Percentiles rank a stretch among this genome's conserved stretches.
phyloP scores from a whole-genome alignment of 306 rosid species.

The Cicer judaicum region DNA sequence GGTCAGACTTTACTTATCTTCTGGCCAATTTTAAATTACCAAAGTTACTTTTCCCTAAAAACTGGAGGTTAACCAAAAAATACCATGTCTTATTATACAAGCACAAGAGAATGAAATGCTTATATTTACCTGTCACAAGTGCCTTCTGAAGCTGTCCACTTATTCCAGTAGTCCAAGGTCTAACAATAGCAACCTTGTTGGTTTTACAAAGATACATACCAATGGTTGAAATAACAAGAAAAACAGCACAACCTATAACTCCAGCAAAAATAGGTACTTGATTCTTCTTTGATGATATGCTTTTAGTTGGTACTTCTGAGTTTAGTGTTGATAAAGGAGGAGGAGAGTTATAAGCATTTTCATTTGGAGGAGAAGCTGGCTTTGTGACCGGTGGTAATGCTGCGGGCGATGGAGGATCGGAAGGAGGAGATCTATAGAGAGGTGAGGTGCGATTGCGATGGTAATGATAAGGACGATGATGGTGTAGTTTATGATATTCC shows the following conservation, averaged over 20 bases:
- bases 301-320: background rate
- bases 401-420: background rate
- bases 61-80: too few species aligned
- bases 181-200: constrained; percentile 70
- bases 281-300: background rate
- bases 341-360: constrained; percentile 25
- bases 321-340: constrained; percentile 6
- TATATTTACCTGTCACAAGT: constrained; percentile 71
- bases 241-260: constrained; percentile 53
- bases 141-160: constrained; percentile 99
- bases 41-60: too few species aligned
- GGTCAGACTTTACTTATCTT: too few species aligned
- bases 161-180: constrained; percentile 88
- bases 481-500: background rate
- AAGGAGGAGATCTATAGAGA: constrained; percentile 7
- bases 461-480: background rate
- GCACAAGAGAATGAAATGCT: background rate
- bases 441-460: background rate
- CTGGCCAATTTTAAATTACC: too few species aligned
- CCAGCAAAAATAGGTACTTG: constrained; percentile 49
- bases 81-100: background rate
- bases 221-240: constrained; percentile 47
- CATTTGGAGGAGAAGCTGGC: background rate
- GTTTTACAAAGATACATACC: constrained; percentile 56
- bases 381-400: background rate